phyloP scores from a whole-genome alignment of 2,329 filamentous ascomycete genomes.

The Hypomyces perniciosus region DNA sequence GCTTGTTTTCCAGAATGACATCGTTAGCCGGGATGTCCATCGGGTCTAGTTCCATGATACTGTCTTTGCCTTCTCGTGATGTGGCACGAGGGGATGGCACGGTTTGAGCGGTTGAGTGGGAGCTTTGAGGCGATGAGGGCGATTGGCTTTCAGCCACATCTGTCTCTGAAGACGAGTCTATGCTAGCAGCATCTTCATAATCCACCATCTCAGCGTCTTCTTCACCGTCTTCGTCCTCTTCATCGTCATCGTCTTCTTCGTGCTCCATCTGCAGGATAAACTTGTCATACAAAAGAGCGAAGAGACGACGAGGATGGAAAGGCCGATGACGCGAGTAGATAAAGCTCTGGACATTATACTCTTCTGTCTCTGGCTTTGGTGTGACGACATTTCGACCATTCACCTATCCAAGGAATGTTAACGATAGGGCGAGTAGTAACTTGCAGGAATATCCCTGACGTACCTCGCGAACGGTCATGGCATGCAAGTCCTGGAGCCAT shows the following conservation, averaged over 20 bases:
- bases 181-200: conserved; percentile 9
- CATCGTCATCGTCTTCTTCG: conserved; percentile 29
- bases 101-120: too few species aligned
- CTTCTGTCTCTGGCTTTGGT: conserved; percentile 65
- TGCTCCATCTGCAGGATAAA: conserved; percentile 46
- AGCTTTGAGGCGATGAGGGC: too few species aligned
- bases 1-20: conserved; percentile 50
- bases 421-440: background rate
- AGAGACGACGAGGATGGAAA: conserved; percentile 44
- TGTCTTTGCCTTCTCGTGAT: background rate
- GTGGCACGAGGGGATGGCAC: too few species aligned
- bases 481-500: conserved; percentile 65
- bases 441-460: background rate
- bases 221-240: conserved; percentile 29
- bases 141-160: too few species aligned
- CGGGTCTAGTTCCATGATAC: conserved; percentile 13
- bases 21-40: conserved; percentile 32
- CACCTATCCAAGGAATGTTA: conserved; percentile 22
- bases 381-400: conserved; percentile 48
- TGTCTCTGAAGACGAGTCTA: conserved; percentile 16
- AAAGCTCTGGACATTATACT: conserved; percentile 67
- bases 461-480: conserved; percentile 58
- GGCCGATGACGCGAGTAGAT: conserved; percentile 58
- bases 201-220: conserved; percentile 15
- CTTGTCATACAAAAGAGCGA: conserved; percentile 40